phyloP scores from a whole-genome alignment of 192 early-diverging fungal species.

The Helicostylum pulchrum region DNA sequence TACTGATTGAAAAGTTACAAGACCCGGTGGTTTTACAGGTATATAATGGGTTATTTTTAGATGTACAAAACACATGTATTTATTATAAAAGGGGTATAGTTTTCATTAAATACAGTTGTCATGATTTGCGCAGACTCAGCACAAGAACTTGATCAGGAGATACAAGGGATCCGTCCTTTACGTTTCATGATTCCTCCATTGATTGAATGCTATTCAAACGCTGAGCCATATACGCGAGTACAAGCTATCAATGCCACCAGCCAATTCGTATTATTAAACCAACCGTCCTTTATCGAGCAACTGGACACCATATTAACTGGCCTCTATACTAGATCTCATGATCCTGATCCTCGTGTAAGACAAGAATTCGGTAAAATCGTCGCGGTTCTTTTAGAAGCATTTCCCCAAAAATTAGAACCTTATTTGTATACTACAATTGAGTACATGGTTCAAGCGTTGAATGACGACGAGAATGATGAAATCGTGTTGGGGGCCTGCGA shows the following conservation, averaged over 20 bases:
- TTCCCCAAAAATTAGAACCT: constrained; percentile 79
- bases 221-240: constrained; percentile 68
- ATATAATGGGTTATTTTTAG: not conserved
- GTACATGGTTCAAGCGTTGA: constrained; percentile 91
- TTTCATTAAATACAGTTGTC: constrained; percentile 76
- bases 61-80: constrained; percentile 18
- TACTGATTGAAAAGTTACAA: constrained; percentile 74
- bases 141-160: constrained; percentile 70
- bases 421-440: constrained; percentile 81
- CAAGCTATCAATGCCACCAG: constrained; percentile 80
- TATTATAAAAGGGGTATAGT: constrained; percentile 37
- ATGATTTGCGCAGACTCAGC: constrained; percentile 95
- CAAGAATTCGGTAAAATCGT: constrained; percentile 90
- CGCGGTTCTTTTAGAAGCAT: constrained; percentile 80
- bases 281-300: constrained; percentile 63
- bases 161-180: constrained; percentile 69
- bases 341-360: constrained; percentile 69
- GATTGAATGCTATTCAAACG: constrained; percentile 75
- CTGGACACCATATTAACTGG: constrained; percentile 66
- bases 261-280: constrained; percentile 78
- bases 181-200: constrained; percentile 85
- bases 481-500: constrained; percentile 95
- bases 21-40: constrained; percentile 14
- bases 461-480: constrained; percentile 73
- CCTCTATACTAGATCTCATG: constrained; percentile 71